Base-by-base conservation (phyloP, 2,329 filamentous ascomycete genomes). In the Apiospora malaysiana region DNA sequence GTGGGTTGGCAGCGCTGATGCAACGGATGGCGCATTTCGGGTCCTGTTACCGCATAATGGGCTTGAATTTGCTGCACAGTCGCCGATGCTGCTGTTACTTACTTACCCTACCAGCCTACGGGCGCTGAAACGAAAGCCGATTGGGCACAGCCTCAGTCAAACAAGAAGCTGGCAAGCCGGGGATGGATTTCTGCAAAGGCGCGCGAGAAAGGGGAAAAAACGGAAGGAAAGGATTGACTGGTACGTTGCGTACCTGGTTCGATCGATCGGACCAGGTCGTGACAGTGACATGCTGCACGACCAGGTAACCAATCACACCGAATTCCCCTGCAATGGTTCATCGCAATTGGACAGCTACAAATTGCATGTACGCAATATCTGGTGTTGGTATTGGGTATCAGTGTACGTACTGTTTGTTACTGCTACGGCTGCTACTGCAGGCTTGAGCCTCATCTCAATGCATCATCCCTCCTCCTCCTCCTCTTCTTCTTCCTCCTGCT, bases 211-310 rank as follows among this genome's bases (percentile, higher is more conserved):
- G 32, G 3, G 6, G 32, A 32, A 6, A 32, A 6, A 32, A 32
- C 3, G 32, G 6, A 32, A 32, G 6, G 21, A 18, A 18, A 16
- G 42, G 42, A 45, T 45, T 45, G 8, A 42, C n/a, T n/a, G n/a
- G n/a, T 56, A 9, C 16, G 27, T 37, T 32, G 42, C 12, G 51
- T 59, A 37, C 51, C 51, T 59, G 51, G 51, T 37, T 59, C 51
- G 51, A 59, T 59, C 51, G 51, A 59, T 59, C 51, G 51, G 51
- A 21, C 27, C 27, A 59, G 51, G 51, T 59, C 51, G 51, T 59
- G 49, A 59, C 51, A 59, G 51, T 59, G 51, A 37, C 49, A 27
- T 18, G 25, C 25, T 56, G 25, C 49, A 21, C 14, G 27, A n/a
- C 56, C 32, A 63, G 21, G 56, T 40, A 63, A 63, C 56, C 56